Evolutionary conservation across 176 grass and related monocot genomes (phyloP).

Genomic region (maize (Zea mays)): Zm-B73-REFERENCE-NAM-5.0 NC_050101.1:119817001-119817500

Average conservation of each 20-base stretch:
- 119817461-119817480: conserved; percentile 12
- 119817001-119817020: too few species aligned
- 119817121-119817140: not conserved
- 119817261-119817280: not conserved
- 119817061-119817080: not conserved
- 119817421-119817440: conserved; percentile 19
- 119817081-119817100: too few species aligned
- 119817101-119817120: not conserved
- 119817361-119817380: too few species aligned
- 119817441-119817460: conserved; percentile 31
- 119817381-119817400: not conserved
- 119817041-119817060: too few species aligned
- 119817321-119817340: conserved; percentile 29
- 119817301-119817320: conserved; percentile 11
- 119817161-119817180: conserved; percentile 7
- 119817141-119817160: not conserved
- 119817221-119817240: too few species aligned
- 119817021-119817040: too few species aligned
- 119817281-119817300: conserved; percentile 32
- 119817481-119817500: conserved; percentile 29
- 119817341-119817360: conserved; percentile 37
- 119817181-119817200: not conserved
- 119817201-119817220: not conserved
- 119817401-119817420: conserved; percentile 17
- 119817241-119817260: not conserved